phyloP scores from a whole-genome alignment of 1,139 yeast genomes.

The Groenewaldozyma auringiensis region DNA sequence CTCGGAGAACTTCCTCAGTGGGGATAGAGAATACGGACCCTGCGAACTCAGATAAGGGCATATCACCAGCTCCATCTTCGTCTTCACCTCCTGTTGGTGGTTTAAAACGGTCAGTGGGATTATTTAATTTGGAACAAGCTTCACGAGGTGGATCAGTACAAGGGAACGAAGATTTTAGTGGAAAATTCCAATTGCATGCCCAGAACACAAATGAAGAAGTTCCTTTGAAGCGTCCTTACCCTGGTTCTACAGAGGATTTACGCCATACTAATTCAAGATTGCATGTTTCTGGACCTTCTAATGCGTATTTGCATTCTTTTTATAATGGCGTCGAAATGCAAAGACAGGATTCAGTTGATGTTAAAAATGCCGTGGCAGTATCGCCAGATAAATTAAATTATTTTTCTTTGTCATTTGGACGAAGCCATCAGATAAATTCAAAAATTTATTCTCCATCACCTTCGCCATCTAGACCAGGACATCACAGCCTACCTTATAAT shows the following conservation, averaged over 20 bases:
- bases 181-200: neutral
- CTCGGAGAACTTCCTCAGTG: neutral
- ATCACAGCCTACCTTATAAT: neutral
- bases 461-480: conserved; percentile 11
- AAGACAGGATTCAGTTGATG: conserved; percentile 1
- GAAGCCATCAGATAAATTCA: neutral
- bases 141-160: conserved; percentile 13
- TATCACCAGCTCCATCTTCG: neutral
- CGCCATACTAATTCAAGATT: conserved; percentile 6
- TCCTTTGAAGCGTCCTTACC: conserved; percentile 14
- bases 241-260: neutral
- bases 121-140: conserved; percentile 35
- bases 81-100: neutral
- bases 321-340: conserved; percentile 1
- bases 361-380: too few relatives aligned
- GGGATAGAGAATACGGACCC: conserved; percentile 2
- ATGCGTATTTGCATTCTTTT: neutral
- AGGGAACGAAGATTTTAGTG: neutral
- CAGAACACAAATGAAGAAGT: neutral
- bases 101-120: conserved; percentile 31
- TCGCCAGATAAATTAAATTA: neutral
- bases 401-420: neutral
- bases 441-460: conserved; percentile 10
- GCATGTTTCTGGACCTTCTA: conserved; percentile 4
- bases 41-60: neutral